Conservation (phyloP, 163 green algal genomes). For the Coccomyxa subellipsoidea region DNA sequence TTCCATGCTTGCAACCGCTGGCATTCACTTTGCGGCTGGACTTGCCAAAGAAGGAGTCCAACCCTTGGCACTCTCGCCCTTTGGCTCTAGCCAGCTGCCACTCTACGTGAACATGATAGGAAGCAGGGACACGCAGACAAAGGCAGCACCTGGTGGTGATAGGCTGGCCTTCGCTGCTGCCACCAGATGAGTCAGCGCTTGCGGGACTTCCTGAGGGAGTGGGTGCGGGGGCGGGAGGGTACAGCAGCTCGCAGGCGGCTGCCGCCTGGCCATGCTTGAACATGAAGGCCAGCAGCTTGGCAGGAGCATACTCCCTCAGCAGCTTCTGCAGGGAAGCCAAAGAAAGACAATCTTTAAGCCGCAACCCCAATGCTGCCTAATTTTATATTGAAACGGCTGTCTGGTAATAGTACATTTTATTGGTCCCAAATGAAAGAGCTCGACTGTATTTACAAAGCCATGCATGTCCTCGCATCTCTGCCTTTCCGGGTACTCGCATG, state of each 20-base stretch:
- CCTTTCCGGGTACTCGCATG: not conserved
- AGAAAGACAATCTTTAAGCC: not conserved
- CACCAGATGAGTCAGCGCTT: not conserved
- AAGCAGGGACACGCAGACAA: no score
- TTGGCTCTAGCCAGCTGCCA: no score
- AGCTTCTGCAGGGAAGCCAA: not conserved
- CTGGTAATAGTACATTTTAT: not conserved
- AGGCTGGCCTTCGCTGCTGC: not conserved
- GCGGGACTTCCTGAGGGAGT: not conserved
- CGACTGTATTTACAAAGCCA: no score
- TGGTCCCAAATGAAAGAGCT: no score
- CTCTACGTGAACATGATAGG: no score
- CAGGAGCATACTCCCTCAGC: not conserved
- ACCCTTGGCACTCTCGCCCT: no score
- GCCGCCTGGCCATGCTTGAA: constrained; percentile 1
- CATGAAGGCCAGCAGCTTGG: constrained; percentile 1
- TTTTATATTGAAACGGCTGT: not conserved
- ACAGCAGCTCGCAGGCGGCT: constrained; percentile 11
- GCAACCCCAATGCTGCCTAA: not conserved
- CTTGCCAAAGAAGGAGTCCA: no score
- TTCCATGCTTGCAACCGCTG: no score
- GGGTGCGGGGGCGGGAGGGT: not conserved
- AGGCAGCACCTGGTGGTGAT: not conserved
- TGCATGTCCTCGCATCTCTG: no score
- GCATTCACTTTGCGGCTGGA: no score